Percentiles rank a stretch among this genome's conserved stretches.
These are phyloP conservation scores for Oryza australiensis DNA, from an alignment of 176 grass and related monocot species.

Conservation along the genomic window DNA sequence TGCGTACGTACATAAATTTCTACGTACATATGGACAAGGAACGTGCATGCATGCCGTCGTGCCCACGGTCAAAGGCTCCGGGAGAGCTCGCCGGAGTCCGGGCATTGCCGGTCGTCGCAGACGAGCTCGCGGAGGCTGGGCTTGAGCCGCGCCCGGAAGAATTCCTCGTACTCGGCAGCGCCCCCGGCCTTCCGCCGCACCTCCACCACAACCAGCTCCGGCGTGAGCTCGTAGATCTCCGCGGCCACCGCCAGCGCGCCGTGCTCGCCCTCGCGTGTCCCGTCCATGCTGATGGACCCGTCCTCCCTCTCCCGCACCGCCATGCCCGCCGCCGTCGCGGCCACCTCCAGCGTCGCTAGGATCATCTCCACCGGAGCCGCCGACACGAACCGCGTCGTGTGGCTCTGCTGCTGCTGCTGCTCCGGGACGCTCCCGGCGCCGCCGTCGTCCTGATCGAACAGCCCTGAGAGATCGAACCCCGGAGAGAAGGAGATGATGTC, in stretches of 20 bases:
- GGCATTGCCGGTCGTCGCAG: constrained; percentile 17
- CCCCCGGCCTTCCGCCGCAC: constrained; percentile 79
- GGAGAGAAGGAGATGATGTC: constrained; percentile 96
- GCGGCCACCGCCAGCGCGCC: constrained; percentile 72
- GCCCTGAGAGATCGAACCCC: constrained; percentile 80
- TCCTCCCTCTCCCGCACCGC: constrained; percentile 58
- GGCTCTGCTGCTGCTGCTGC: background rate
- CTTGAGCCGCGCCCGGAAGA: constrained; percentile 62
- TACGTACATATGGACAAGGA: background rate
- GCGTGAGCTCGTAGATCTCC: constrained; percentile 90
- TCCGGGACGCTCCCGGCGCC: background rate
- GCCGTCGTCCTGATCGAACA: constrained; percentile 64
- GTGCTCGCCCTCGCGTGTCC: constrained; percentile 81
- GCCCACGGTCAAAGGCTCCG: constrained; percentile 30
- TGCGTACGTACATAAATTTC: background rate
- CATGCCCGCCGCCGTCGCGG: constrained; percentile 50
- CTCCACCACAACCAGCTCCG: constrained; percentile 80
- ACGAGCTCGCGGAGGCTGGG: constrained; percentile 58
- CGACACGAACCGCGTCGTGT: constrained; percentile 74
- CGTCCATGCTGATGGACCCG: constrained; percentile 73
- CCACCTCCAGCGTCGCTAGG: constrained; percentile 58
- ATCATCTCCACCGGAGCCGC: constrained; percentile 51
- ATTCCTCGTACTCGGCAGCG: constrained; percentile 84
- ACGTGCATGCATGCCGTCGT: constrained; percentile 6
- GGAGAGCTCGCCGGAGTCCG: constrained; percentile 1